Evolutionary conservation across 108 stramenopile species (phyloP), one percentile per base, ranked within the genome.

Genomic region (Chaetoceros muelleri): DNA sequence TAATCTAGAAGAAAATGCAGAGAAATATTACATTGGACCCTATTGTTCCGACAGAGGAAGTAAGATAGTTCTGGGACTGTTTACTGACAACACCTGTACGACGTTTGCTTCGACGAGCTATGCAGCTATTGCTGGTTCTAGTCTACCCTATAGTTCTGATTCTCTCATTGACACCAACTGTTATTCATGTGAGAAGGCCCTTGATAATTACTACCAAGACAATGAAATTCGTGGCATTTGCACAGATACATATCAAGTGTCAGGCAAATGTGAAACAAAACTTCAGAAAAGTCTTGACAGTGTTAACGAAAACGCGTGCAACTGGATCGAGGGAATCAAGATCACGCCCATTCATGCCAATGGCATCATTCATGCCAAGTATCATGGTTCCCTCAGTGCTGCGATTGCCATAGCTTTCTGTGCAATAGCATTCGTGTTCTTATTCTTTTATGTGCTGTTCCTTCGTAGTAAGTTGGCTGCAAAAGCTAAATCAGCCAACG

Each of bases 41-140:
- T 85, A 85, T 74, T 91, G 90, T 62, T 73, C 81, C n/a, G 61
- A 73, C 18, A 83, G 85, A 60, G 90, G 90, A 46, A 85, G 90
- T 26, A 76, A 81, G 51, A 75, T 91, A 55, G 76, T 65, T 31
- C 67, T 91, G 44, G 90, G 90, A 46, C 57, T 85, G 28, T 91
- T 87, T 73, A 71, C 77, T 24, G 90, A 91, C 46, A 75, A 91
- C 48, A 79, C 80, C 27, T 91, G 90, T 64, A 72, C 83, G 46
- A 73, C 72, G 31, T 78, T 72, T 28, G 75, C 76, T 5, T 56
- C 68, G 46, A 72, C 62, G 27, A 67, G 63, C 58, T 72, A 66
- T 19, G 52, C 58, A 50, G 60, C 54, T 49, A 22, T 61, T 22
- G 61, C 58, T 28, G 73, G 68, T 57, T 54, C 53, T 55, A 55